Conservation (phyloP, 495 filamentous ascomycete genomes). For the Aspergillus asperescens region DNA sequence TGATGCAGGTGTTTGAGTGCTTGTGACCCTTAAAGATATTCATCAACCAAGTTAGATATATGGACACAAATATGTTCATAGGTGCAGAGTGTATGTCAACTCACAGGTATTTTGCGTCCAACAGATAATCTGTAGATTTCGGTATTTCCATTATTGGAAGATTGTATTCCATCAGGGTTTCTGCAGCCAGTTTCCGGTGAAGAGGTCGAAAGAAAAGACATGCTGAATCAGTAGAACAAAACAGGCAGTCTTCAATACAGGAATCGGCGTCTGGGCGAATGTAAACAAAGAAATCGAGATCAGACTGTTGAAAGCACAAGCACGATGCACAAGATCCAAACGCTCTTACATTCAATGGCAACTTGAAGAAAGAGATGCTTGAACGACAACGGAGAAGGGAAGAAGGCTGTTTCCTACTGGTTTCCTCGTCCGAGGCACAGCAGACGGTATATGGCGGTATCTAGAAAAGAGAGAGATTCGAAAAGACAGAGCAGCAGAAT, state of each 20-base stretch:
- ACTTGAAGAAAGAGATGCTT: conserved; percentile 19
- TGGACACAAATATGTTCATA: not conserved
- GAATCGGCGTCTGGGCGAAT: not conserved
- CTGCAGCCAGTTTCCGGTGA: conserved; percentile 24
- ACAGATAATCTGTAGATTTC: conserved; percentile 18
- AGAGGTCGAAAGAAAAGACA: conserved; percentile 27
- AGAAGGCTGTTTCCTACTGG: conserved; percentile 6
- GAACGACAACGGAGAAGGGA: conserved; percentile 18
- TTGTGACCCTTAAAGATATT: conserved; percentile 23
- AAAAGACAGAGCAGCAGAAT: conserved; percentile 7
- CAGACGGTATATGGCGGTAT: conserved; percentile 23
- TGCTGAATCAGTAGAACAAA: conserved; percentile 12
- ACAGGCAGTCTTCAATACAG: conserved; percentile 2
- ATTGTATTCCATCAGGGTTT: conserved; percentile 16
- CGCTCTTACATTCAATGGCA: conserved; percentile 24
- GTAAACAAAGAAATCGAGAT: conserved; percentile 11
- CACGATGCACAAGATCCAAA: conserved; percentile 24
- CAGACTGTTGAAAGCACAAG: conserved; percentile 10
- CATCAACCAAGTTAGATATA: not conserved
- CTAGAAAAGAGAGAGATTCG: conserved; percentile 17
- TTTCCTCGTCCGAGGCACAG: conserved; percentile 2
- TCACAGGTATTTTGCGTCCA: conserved; percentile 29
- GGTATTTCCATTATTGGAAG: conserved; percentile 14
- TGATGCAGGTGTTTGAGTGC: conserved; percentile 24
- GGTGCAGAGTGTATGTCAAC: not conserved